Percentiles rank a stretch among this genome's conserved stretches.
Evolutionary conservation across 768 basidiomycete genomes (phyloP).

Genomic region (Harrya chromipes): DNA sequence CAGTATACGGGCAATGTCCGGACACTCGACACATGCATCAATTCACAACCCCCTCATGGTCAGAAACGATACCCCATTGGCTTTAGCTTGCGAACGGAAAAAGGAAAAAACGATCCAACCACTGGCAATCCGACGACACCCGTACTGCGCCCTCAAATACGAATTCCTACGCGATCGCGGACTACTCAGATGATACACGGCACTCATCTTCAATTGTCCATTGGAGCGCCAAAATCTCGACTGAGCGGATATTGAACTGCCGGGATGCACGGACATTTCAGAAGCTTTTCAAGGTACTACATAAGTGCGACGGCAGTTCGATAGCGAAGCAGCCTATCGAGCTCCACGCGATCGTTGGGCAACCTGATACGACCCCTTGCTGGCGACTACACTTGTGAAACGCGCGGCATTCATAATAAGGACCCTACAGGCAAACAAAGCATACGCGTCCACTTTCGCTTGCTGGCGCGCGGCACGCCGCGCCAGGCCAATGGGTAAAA

Average conservation of each 20-base stretch:
- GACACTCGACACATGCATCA: constrained; percentile 21
- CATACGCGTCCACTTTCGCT: constrained; percentile 16
- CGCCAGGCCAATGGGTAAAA: constrained; percentile 1
- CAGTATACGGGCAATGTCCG: constrained; percentile 5
- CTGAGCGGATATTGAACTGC: constrained; percentile 33
- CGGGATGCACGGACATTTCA: constrained; percentile 26
- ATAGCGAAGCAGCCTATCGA: constrained; percentile 16
- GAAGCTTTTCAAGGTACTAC: constrained; percentile 20
- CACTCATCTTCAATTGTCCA: constrained; percentile 8
- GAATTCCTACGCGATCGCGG: constrained; percentile 9
- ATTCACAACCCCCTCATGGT: constrained; percentile 6
- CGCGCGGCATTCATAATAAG: constrained; percentile 20
- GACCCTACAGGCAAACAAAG: constrained; percentile 14
- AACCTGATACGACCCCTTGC: constrained; percentile 5
- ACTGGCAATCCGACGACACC: constrained; percentile 8
- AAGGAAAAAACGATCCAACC: background rate
- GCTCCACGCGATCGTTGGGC: constrained; percentile 16
- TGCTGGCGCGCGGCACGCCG: constrained; percentile 16
- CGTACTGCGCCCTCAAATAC: constrained; percentile 3
- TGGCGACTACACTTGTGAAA: constrained; percentile 13
- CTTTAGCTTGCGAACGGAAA: background rate
- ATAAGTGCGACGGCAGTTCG: constrained; percentile 15
- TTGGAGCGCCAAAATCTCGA: constrained; percentile 29
- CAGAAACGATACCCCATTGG: constrained; percentile 7
- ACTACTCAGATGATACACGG: constrained; percentile 16